phyloP scores from a whole-genome alignment of 257 asterid genomes.

The Solanum pinnatisectum region DNA sequence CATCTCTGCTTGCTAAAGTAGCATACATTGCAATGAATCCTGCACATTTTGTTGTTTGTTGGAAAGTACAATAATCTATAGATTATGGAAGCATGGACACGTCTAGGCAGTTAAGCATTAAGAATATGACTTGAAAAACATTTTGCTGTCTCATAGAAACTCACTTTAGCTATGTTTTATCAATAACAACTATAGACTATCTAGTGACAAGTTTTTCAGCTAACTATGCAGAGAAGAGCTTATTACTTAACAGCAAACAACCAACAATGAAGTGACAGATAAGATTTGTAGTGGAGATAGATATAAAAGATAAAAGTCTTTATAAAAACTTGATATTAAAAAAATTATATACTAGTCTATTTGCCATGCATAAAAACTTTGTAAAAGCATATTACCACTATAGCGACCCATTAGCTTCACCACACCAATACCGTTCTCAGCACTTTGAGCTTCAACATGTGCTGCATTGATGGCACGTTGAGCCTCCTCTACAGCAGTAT shows the following conservation, averaged over 20 bases:
- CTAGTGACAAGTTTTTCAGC: not conserved
- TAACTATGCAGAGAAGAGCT: not conserved
- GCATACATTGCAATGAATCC: slow-evolving; percentile 96
- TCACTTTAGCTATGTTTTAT: not conserved
- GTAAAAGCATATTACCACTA: slow-evolving; percentile 46
- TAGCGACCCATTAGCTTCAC: slow-evolving; percentile 97
- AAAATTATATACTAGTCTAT: not conserved
- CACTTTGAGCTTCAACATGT: slow-evolving; percentile 91
- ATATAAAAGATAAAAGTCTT: not conserved
- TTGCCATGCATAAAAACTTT: not conserved
- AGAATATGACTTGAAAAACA: not conserved
- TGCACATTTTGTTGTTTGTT: slow-evolving; percentile 11
- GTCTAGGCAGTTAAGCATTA: not conserved
- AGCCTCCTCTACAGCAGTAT: slow-evolving; percentile 93
- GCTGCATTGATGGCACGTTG: slow-evolving; percentile 98
- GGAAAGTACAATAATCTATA: not conserved
- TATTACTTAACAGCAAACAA: not conserved
- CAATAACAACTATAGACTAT: not conserved
- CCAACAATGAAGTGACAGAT: not conserved
- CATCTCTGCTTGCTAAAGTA: slow-evolving; percentile 95
- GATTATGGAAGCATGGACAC: not conserved
- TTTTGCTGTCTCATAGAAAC: not conserved
- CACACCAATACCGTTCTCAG: slow-evolving; percentile 85
- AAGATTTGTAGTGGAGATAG: not conserved
- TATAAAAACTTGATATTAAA: not conserved